A percentile compares a stretch with the other conserved stretches of the same genome.
These are phyloP conservation scores for Dactylis glomerata DNA, from an alignment of 176 grass and related monocot genomes.

Conservation along the genomic window DNA sequence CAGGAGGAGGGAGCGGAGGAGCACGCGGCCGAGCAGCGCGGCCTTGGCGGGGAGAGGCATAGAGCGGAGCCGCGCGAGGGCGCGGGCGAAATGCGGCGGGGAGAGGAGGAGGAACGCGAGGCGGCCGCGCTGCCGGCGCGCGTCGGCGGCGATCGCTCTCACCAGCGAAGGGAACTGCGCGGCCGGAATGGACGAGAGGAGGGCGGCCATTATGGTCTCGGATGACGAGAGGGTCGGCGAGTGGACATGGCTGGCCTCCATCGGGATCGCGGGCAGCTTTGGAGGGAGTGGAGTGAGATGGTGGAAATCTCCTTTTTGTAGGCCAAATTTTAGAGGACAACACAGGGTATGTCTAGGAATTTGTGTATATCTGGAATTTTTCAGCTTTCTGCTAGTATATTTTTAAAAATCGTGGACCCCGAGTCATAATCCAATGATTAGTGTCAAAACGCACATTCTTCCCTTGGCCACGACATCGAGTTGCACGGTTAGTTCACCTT, in stretches of 20 bases:
- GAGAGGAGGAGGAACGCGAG: conserved; percentile 87
- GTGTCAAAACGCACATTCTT: too few relatives aligned
- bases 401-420: not conserved
- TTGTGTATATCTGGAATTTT: not conserved
- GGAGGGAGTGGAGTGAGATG: conserved; percentile 7
- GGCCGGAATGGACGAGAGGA: conserved; percentile 41
- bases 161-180: conserved; percentile 40
- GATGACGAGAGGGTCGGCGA: conserved; percentile 38
- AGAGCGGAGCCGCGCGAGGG: conserved; percentile 61
- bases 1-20: conserved; percentile 67
- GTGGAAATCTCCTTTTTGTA: conserved; percentile 34
- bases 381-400: not conserved
- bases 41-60: conserved; percentile 63
- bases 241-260: conserved; percentile 26
- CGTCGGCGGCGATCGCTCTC: conserved; percentile 41
- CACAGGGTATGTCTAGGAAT: not conserved
- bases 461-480: too few relatives aligned
- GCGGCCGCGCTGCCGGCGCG: conserved; percentile 53
- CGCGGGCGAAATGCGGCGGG: conserved; percentile 56
- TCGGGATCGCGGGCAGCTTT: conserved; percentile 28
- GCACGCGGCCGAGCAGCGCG: conserved; percentile 63
- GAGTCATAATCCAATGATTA: not conserved
- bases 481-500: too few relatives aligned
- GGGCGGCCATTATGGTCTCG: conserved; percentile 59
- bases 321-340: conserved; percentile 11